A percentile compares a stretch with the other conserved stretches of the same genome.
phyloP scores from a whole-genome alignment of 192 early-diverging fungal genomes.

The Coemansia sp. region DNA sequence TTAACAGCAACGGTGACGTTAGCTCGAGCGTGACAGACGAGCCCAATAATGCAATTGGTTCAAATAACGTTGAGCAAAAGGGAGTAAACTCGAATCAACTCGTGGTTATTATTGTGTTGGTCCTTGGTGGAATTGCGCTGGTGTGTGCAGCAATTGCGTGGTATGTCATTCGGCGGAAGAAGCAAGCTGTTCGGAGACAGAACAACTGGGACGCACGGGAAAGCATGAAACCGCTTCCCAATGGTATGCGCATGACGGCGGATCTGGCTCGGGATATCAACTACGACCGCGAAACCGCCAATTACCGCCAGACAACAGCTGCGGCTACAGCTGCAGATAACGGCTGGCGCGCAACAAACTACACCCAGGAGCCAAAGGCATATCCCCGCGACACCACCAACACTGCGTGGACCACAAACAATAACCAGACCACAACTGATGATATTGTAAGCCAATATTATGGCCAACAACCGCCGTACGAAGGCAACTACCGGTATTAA shows the following conservation, averaged over 20 bases:
- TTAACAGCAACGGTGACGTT: not conserved
- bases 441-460: conserved; percentile 14
- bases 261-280: not conserved
- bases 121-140: not conserved
- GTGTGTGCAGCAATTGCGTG: conserved; percentile 6
- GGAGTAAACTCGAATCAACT: conserved; percentile 3
- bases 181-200: not conserved
- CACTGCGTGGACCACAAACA: not conserved
- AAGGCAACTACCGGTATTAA: not conserved
- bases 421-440: not conserved
- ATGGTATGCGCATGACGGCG: not conserved
- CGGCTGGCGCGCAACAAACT: not conserved
- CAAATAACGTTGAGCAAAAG: too few species aligned
- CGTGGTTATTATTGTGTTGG: conserved; percentile 1
- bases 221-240: conserved; percentile 8
- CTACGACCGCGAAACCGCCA: not conserved
- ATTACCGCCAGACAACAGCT: not conserved
- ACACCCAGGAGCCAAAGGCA: not conserved
- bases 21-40: not conserved
- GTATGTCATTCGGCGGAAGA: conserved; percentile 7
- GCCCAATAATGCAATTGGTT: not conserved
- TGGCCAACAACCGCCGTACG: not conserved
- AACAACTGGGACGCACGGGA: conserved; percentile 9
- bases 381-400: not conserved
- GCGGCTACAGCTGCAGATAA: not conserved